Evolutionary conservation across 108 stramenopile genomes (phyloP).

Genomic region (Stephanodiscus triporus): DNA sequence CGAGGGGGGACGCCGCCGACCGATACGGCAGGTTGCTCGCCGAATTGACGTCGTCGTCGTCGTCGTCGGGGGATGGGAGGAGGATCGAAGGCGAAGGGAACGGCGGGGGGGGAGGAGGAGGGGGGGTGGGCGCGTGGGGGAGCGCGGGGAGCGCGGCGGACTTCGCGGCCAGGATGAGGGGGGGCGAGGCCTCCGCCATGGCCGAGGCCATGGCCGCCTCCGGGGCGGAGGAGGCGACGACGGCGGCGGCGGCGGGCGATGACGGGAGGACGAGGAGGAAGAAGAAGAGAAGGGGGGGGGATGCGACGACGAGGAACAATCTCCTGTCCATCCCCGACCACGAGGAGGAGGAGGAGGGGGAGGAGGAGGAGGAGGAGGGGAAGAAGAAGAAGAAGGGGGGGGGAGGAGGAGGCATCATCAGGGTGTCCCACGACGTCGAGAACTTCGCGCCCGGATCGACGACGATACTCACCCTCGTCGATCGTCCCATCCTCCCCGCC

Average conservation of each 20-base stretch:
- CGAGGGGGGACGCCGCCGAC: slow-evolving; percentile 55
- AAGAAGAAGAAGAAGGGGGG: too few relatives aligned
- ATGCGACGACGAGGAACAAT: background rate
- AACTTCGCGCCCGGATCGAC: slow-evolving; percentile 3
- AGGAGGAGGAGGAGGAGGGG: slow-evolving; percentile 77
- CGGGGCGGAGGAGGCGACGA: background rate
- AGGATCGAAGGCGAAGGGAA: slow-evolving; percentile 14
- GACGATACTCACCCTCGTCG: slow-evolving; percentile 4
- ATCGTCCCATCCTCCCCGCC: background rate
- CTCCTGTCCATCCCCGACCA: slow-evolving; percentile 21
- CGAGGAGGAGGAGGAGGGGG: slow-evolving; percentile 58
- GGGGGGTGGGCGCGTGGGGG: slow-evolving; percentile 2
- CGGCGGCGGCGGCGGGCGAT: background rate
- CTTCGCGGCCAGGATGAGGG: slow-evolving; percentile 68
- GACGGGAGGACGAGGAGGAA: slow-evolving; percentile 24
- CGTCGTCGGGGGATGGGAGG: too few relatives aligned
- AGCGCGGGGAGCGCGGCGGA: slow-evolving; percentile 44
- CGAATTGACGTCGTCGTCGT: too few relatives aligned
- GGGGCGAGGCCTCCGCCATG: background rate
- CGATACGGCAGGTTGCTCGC: background rate
- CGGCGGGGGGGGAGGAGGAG: slow-evolving; percentile 4
- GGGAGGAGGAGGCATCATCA: too few relatives aligned
- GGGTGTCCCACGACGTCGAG: slow-evolving; percentile 1
- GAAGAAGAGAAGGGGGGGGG: slow-evolving; percentile 43
- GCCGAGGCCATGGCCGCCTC: too few relatives aligned